phyloP scores from a whole-genome alignment of 2,329 filamentous ascomycete species.

The Epichloe brachyelytri region DNA sequence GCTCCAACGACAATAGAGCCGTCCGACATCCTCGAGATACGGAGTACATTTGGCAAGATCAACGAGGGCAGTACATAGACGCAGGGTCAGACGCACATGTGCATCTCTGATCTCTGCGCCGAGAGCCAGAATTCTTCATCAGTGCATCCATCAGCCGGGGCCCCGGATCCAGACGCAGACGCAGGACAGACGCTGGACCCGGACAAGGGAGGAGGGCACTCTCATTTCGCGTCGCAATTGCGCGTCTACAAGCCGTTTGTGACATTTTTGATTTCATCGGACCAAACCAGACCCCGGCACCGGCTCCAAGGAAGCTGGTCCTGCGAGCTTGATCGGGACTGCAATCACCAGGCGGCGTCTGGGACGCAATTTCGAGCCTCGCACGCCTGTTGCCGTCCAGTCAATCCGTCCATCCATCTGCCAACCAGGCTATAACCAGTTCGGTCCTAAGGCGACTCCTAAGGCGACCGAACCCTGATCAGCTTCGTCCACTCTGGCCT shows the following conservation, averaged over 20 bases:
- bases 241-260: background rate
- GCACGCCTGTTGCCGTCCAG: background rate
- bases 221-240: background rate
- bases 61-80: background rate
- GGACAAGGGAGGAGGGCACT: background rate
- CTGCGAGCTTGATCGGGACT: background rate
- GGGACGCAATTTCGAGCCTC: slow-evolving; percentile 3
- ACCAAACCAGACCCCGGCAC: background rate
- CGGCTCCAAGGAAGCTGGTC: background rate
- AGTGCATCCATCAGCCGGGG: background rate
- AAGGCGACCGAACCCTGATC: slow-evolving; percentile 3
- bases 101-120: slow-evolving; percentile 1
- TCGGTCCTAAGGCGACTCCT: slow-evolving; percentile 2
- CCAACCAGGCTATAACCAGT: slow-evolving; percentile 2
- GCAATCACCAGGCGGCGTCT: background rate
- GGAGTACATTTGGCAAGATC: background rate
- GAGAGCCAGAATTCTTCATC: background rate
- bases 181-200: background rate
- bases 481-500: slow-evolving; percentile 5
- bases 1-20: background rate
- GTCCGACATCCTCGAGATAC: background rate
- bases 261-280: too few species aligned
- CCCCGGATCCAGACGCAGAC: background rate
- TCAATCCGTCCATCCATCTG: background rate
- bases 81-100: background rate